Percentiles rank a stretch among this genome's conserved stretches.
Evolutionary conservation across 139 green algal genomes (phyloP).

Genomic region (Prasinococcaceae sp.): DNA sequence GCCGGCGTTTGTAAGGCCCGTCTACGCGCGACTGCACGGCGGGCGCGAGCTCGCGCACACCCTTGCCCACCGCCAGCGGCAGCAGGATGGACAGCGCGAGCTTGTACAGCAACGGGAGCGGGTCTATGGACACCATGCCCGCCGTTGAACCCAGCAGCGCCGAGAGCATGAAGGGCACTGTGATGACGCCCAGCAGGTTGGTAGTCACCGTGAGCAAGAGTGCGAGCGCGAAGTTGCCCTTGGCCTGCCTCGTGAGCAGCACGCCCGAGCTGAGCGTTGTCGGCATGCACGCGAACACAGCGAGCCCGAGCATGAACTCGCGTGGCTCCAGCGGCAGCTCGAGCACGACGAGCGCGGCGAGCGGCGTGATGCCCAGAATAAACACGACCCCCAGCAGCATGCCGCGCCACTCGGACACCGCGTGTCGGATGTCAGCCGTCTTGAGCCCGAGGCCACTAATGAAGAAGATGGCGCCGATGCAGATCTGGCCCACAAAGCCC

Average conservation of each 20-base stretch:
- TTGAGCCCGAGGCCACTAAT: constrained; percentile 13
- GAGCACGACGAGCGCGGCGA: constrained; percentile 6
- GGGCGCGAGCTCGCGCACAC: constrained; percentile 22
- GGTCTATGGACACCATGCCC: constrained; percentile 25
- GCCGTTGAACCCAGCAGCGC: neutral
- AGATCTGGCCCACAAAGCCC: neutral
- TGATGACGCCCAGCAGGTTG: constrained; percentile 63
- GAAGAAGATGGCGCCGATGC: constrained; percentile 15
- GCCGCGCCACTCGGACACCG: neutral
- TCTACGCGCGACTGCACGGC: too few relatives aligned
- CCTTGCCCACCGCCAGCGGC: constrained; percentile 36
- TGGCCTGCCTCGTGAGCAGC: constrained; percentile 22
- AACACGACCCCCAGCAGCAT: constrained; percentile 5
- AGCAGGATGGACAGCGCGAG: constrained; percentile 56
- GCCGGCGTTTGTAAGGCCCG: constrained; percentile 22
- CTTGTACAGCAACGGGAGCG: constrained; percentile 52
- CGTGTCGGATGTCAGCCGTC: constrained; percentile 14
- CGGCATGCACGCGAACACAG: constrained; percentile 60
- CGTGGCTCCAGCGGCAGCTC: constrained; percentile 7
- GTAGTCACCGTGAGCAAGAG: constrained; percentile 58
- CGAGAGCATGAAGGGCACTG: constrained; percentile 29
- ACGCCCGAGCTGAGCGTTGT: constrained; percentile 62
- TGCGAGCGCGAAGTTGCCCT: constrained; percentile 47
- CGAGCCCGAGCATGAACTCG: constrained; percentile 35
- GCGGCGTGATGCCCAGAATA: constrained; percentile 15